These are phyloP conservation scores for Sarcodon sp. DNA, from an alignment of 768 basidiomycete genomes.

Conservation along the genomic window DNA sequence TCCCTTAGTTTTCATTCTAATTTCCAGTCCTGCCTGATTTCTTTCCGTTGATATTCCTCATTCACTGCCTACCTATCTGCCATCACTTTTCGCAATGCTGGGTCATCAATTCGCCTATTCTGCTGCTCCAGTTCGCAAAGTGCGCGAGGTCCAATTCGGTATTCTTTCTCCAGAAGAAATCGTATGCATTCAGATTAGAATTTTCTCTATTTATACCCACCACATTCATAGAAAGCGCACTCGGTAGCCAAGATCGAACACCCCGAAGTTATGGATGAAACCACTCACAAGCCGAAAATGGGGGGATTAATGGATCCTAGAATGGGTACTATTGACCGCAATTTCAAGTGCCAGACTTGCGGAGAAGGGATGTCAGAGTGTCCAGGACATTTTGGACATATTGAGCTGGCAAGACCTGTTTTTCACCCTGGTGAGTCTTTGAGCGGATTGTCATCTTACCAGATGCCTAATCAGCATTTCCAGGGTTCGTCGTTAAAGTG, in stretches of 20 bases:
- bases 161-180: slow-evolving; percentile 99
- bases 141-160: slow-evolving; percentile 97
- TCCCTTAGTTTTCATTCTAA: slow-evolving; percentile 1
- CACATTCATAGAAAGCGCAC: slow-evolving; percentile 75
- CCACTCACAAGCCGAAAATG: slow-evolving; percentile 77
- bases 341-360: slow-evolving; percentile 99
- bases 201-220: not conserved
- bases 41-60: slow-evolving; percentile 2
- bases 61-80: not conserved
- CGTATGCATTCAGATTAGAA: slow-evolving; percentile 32
- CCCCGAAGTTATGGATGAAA: slow-evolving; percentile 97
- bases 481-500: slow-evolving; percentile 95
- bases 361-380: slow-evolving; percentile 99
- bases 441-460: not conserved
- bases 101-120: slow-evolving; percentile 89
- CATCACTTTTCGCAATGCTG: slow-evolving; percentile 36
- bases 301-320: slow-evolving; percentile 97
- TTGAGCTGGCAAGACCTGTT: slow-evolving; percentile 93
- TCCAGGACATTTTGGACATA: slow-evolving; percentile 98
- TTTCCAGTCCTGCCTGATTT: slow-evolving; percentile 6
- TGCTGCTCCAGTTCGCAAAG: slow-evolving; percentile 87
- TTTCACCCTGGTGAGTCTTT: slow-evolving; percentile 79
- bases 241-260: slow-evolving; percentile 98
- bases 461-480: not conserved
- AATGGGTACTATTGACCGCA: slow-evolving; percentile 95